Evolutionary conservation across 805 yeast species (phyloP), one percentile per base, ranked within the genome.

Genomic region (Candida boleticola): DNA sequence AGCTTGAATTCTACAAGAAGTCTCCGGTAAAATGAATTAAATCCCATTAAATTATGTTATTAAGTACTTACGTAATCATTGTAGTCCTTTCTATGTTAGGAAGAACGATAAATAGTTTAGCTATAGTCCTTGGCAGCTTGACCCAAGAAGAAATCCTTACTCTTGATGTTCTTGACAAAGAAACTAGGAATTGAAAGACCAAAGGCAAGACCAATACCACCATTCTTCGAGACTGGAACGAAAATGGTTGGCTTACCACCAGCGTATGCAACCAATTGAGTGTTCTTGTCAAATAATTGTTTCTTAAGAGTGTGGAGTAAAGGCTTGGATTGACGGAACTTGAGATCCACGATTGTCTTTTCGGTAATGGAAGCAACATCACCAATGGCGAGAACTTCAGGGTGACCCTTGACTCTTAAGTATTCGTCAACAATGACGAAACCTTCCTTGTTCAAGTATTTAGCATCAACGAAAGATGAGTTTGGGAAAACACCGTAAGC

Each of bases 121-220:
- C n/a, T n/a, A n/a, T n/a, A 22, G 18, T 22, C 27, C 5, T 35
- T 49, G n/a, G 44, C 48, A 16, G 61, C 63, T 33, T 51, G 49
- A 21, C 56, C 47, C 29, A 64, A 41, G 54, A 61, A 48, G 34
- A 36, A 68, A 38, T 57, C 60, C 40, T 51, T 62, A 3, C 62
- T 38, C 46, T 68, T 68, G 32, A 56, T 10, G 18, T 48, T 6
- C 37, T 45, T 42, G 11, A 64, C 64, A 5, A 64, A 13, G 39
- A 66, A 63, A 29, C 41, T 58, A 1, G 72, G 71, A 14, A 54
- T 40, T 2, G 44, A 21, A 44, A 51, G 54, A 9, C 71, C 71
- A 43, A 50, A 63, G 0, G 53, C 19, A 13, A 53, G 30, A 13
- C 69, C 71, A 29, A 66, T 65, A 27, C 73, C 73, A n/a, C 65